phyloP scores from a whole-genome alignment of 345 rosid species.

The Camelina neglecta region DNA sequence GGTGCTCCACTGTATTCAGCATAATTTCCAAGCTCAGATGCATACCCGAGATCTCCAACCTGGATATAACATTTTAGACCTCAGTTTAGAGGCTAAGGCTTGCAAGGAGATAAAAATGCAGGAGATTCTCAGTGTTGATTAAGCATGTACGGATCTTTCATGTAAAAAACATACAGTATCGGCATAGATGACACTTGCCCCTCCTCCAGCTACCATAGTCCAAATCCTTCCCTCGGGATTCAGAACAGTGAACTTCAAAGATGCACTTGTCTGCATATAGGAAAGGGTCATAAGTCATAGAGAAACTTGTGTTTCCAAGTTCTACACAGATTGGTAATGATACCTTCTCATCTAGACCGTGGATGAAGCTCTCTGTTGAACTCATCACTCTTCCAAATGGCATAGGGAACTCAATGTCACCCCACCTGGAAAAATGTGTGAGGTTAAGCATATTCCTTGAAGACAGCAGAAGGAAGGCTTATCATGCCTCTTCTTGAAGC shows the following conservation, averaged over 20 bases:
- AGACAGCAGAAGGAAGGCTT: conserved; percentile 4
- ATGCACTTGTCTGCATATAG: conserved; percentile 85
- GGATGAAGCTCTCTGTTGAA: conserved; percentile 81
- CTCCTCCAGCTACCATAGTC: conserved; percentile 99
- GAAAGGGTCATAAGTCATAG: conserved; percentile 3
- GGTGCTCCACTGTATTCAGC: conserved; percentile 99
- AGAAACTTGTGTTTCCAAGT: conserved; percentile 2
- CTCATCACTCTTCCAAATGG: conserved; percentile 99
- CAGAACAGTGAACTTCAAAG: conserved; percentile 93
- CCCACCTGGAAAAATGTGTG: conserved; percentile 70
- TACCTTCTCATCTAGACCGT: conserved; percentile 98
- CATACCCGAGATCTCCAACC: conserved; percentile 98
- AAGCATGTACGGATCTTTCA: not conserved
- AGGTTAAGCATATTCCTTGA: conserved; percentile 11
- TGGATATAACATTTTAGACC: conserved; percentile 37
- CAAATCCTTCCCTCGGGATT: conserved; percentile 94
- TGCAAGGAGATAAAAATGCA: not conserved
- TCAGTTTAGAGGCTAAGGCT: conserved; percentile 1
- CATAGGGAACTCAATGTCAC: conserved; percentile 84
- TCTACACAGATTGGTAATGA: not conserved
- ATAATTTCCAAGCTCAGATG: conserved; percentile 88
- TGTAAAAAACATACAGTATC: conserved; percentile 66
- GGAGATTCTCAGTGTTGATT: not conserved
- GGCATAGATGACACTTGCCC: conserved; percentile 98
- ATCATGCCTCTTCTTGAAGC: not conserved